phyloP scores from a whole-genome alignment of 352 stramenopile species.

The Globisporangium nunn region DNA sequence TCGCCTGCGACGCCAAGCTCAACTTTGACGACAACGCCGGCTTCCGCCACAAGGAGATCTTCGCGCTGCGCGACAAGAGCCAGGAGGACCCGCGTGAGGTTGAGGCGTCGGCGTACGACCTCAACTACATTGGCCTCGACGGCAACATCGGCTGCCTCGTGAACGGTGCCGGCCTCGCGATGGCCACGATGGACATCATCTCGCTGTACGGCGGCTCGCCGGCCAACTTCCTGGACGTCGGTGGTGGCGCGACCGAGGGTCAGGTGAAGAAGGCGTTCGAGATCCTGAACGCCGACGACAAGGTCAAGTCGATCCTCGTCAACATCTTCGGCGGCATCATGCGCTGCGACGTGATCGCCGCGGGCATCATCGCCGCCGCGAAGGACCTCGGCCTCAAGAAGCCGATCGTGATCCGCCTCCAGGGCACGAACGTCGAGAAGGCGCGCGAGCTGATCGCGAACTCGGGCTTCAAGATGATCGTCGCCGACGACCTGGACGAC shows the following conservation, averaged over 20 bases:
- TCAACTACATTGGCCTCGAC: slow-evolving; percentile 99
- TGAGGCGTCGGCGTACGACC: slow-evolving; percentile 90
- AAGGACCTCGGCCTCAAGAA: slow-evolving; percentile 96
- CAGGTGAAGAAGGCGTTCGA: slow-evolving; percentile 88
- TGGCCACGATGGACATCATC: slow-evolving; percentile 99
- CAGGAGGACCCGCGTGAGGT: slow-evolving; percentile 96
- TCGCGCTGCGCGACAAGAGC: slow-evolving; percentile 82
- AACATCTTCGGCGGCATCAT: slow-evolving; percentile 99
- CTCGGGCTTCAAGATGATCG: slow-evolving; percentile 93
- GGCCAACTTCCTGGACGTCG: slow-evolving; percentile 99
- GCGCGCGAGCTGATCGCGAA: slow-evolving; percentile 91
- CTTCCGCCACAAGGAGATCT: slow-evolving; percentile 96
- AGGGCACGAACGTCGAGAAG: slow-evolving; percentile 96
- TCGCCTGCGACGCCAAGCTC: slow-evolving; percentile 97
- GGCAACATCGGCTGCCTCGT: slow-evolving; percentile 99
- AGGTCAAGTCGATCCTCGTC: slow-evolving; percentile 97
- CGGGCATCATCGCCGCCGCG: slow-evolving; percentile 94
- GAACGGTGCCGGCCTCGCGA: slow-evolving; percentile 98
- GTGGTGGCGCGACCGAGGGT: slow-evolving; percentile 89
- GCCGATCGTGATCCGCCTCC: slow-evolving; percentile 96
- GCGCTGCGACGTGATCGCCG: slow-evolving; percentile 95
- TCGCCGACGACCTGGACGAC: slow-evolving; percentile 93
- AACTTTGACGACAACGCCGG: slow-evolving; percentile 99
- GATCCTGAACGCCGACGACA: slow-evolving; percentile 85
- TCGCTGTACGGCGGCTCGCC: slow-evolving; percentile 95